Percentiles rank a stretch among this genome's conserved stretches.
Evolutionary conservation across 257 asterid species (phyloP).

Genomic region (Lycium barbarum): DNA sequence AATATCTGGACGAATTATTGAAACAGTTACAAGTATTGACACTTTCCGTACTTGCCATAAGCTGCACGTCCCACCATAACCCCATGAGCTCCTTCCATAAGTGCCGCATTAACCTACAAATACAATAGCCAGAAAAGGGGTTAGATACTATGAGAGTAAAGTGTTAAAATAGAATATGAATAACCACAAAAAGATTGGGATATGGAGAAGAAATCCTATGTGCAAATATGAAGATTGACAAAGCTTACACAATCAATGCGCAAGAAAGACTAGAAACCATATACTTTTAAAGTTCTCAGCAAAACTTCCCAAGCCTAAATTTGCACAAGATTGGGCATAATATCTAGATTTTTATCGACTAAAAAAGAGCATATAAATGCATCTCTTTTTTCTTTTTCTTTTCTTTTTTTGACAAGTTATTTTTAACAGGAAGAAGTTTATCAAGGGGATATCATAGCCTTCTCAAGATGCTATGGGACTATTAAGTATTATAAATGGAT

Average conservation of each 20-base stretch:
- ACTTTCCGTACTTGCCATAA: conserved; percentile 60
- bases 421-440: not conserved
- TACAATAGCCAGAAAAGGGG: not conserved
- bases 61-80: conserved; percentile 98
- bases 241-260: conserved; percentile 4
- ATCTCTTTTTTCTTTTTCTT: not conserved
- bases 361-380: conserved; percentile 2
- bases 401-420: not conserved
- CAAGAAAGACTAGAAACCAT: not conserved
- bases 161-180: not conserved
- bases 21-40: not conserved
- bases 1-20: not conserved
- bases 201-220: conserved; percentile 5
- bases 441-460: not conserved
- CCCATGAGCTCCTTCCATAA: conserved; percentile 86
- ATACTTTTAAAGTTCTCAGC: not conserved
- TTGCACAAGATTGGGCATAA: not conserved
- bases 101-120: conserved; percentile 76
- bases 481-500: not conserved
- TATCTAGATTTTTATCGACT: not conserved
- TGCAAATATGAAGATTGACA: conserved; percentile 13
- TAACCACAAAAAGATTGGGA: not conserved
- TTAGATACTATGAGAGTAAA: not conserved
- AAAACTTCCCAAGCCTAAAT: not conserved
- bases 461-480: not conserved